phyloP scores from a whole-genome alignment of 2,329 filamentous ascomycete genomes.

The Colletotrichum chlorophyti region DNA sequence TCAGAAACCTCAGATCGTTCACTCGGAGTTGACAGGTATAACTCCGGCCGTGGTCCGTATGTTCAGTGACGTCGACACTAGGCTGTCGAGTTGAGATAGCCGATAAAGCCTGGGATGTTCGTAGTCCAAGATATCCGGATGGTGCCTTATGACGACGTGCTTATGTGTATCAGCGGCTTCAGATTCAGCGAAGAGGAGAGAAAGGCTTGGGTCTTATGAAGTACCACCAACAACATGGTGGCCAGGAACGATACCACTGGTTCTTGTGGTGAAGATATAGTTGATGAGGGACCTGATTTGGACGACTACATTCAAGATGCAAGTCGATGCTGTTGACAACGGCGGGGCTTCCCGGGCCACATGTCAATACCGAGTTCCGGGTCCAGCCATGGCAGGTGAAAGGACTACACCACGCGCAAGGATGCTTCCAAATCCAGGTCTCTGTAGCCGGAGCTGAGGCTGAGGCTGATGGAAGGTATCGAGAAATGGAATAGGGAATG shows the following conservation, averaged over 20 bases:
- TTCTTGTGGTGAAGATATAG: background rate
- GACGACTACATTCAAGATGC: no score
- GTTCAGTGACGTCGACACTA: constrained; percentile 11
- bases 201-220: background rate
- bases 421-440: background rate
- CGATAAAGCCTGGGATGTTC: background rate
- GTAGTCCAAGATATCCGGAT: background rate
- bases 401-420: background rate
- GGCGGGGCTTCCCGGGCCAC: constrained; percentile 1
- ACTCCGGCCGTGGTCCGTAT: background rate
- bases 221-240: background rate
- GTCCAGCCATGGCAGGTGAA: background rate
- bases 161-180: constrained; percentile 3
- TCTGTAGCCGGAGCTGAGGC: constrained; percentile 13
- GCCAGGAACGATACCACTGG: background rate
- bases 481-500: background rate
- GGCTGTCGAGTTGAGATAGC: constrained; percentile 6
- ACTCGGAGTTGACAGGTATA: background rate
- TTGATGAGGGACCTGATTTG: no score
- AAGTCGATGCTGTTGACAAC: background rate
- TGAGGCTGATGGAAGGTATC: constrained; percentile 22
- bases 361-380: background rate
- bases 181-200: background rate
- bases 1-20: background rate
- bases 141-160: constrained; percentile 6